Base-by-base conservation (phyloP, 352 stramenopile species). In the Phytophthora cactorum region DNA sequence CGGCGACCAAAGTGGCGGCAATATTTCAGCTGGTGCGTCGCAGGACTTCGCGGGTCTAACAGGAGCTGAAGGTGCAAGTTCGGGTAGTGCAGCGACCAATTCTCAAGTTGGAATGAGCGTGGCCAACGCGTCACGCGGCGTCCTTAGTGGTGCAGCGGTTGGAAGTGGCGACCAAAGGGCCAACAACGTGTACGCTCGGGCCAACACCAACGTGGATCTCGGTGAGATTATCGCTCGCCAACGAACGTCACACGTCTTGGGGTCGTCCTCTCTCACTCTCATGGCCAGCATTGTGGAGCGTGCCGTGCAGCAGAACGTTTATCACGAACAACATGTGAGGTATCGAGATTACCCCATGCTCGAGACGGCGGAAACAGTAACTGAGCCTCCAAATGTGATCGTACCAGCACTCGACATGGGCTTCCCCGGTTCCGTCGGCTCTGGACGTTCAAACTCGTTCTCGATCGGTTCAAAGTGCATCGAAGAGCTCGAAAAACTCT, bases 261-360 rank as follows among this genome's bases (percentile, higher is more conserved):
- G 57, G 3, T 94, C 83, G 1, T 52, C 64, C 3, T 87, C 78
- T 15, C 73, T 97, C 7, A 44, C 84, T n/a, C 68, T 81, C 12
- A 89, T 77, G 2, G 76, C 91, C 14, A 81, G 79, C 25, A 72
- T 93, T 34, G 74, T 97, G 4, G 91, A 97, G 69, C 84, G 90
- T 12, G 89, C 85, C 1, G 83, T 97, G 9, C 90, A 97, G 63
- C 91, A 97, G 62, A 97, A 96, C 63, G 76, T 96, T 0, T 97
- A 92, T 49, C 90, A 97, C 69, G 64, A 79, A 28, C 77, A 92
- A 25, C 91, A 97, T 47, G 70, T 97, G 9, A 66, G 86, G 2
- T 97, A 97, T 43, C 88, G 91, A 25, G 82, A 96, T 43, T 90
- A 93, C 39, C 87, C 89, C 0, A 70, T 59, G 6, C 70, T 92